phyloP scores from a whole-genome alignment of 1,139 yeast species.

The Arxiozyma telluris region DNA sequence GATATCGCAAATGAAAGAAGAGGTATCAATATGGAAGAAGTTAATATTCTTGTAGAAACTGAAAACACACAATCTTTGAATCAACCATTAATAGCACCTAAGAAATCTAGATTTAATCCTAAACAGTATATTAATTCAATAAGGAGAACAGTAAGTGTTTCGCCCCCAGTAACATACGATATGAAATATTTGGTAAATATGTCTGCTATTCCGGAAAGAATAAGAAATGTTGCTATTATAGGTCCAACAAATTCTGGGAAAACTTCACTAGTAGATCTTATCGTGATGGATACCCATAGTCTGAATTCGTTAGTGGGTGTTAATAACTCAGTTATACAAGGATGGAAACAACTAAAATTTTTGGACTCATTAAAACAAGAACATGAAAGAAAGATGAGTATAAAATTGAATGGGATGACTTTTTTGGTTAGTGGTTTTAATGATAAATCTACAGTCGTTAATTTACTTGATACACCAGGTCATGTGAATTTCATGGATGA shows the following conservation, averaged over 20 bases:
- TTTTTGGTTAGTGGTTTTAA: slow-evolving; percentile 49
- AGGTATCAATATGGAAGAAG: slow-evolving; percentile 23
- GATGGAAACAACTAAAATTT: slow-evolving; percentile 35
- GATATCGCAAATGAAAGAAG: slow-evolving; percentile 35
- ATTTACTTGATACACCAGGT: slow-evolving; percentile 83
- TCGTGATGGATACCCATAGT: slow-evolving; percentile 57
- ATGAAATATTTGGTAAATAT: slow-evolving; percentile 51
- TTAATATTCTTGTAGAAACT: slow-evolving; percentile 54
- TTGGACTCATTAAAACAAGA: slow-evolving; percentile 69
- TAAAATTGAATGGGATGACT: slow-evolving; percentile 56
- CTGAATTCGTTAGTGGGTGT: slow-evolving; percentile 26
- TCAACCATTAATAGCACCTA: slow-evolving; percentile 63
- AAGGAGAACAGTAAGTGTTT: neutral
- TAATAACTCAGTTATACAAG: slow-evolving; percentile 26
- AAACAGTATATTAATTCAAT: neutral
- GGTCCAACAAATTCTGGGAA: slow-evolving; percentile 87
- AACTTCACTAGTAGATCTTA: slow-evolving; percentile 64
- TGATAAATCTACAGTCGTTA: slow-evolving; percentile 50
- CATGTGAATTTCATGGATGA: slow-evolving; percentile 81
- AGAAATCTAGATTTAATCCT: slow-evolving; percentile 8
- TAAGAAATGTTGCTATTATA: slow-evolving; percentile 70
- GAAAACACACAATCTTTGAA: slow-evolving; percentile 45
- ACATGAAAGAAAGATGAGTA: slow-evolving; percentile 57
- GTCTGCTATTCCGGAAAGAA: slow-evolving; percentile 51
- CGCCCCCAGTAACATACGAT: slow-evolving; percentile 36